Evolutionary conservation across 2,329 filamentous ascomycete genomes (phyloP).

Genomic region (Aspergillus tubingensis): DNA sequence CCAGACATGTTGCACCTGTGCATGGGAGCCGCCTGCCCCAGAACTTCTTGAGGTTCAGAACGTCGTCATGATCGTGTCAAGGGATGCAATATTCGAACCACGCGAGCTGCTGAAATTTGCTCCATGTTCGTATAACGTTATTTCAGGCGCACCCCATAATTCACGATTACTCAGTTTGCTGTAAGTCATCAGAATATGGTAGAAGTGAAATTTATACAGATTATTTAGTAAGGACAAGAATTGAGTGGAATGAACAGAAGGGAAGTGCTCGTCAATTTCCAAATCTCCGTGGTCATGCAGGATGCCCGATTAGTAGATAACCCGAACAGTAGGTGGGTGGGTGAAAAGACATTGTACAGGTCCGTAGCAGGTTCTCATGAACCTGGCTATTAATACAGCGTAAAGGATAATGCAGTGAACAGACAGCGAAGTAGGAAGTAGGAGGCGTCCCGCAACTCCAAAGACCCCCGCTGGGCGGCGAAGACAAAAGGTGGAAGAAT

Average conservation of each 20-base stretch:
- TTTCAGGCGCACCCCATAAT: background rate
- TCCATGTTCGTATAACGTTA: background rate
- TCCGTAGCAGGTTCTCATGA: background rate
- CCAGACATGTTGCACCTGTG: background rate
- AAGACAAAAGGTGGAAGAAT: constrained; percentile 1
- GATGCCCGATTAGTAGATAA: background rate
- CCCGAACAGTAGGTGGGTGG: background rate
- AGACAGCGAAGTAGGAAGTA: constrained; percentile 21
- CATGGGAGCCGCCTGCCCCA: background rate
- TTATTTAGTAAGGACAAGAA: background rate
- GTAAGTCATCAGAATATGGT: background rate
- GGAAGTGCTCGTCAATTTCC: background rate
- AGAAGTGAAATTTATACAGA: background rate
- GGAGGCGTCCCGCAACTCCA: constrained; percentile 39
- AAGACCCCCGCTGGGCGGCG: constrained; percentile 3
- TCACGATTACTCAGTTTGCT: background rate
- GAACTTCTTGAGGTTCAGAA: background rate
- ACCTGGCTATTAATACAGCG: constrained; percentile 38
- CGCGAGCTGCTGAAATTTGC: too few relatives aligned
- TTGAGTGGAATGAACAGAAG: background rate
- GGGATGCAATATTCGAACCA: too few relatives aligned
- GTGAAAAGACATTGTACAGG: background rate
- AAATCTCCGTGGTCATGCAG: background rate
- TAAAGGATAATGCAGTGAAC: constrained; percentile 16
- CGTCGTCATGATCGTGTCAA: too few relatives aligned